These are phyloP conservation scores for Globisporangium alternatum DNA, from an alignment of 352 stramenopile genomes.

Conservation along the genomic window DNA sequence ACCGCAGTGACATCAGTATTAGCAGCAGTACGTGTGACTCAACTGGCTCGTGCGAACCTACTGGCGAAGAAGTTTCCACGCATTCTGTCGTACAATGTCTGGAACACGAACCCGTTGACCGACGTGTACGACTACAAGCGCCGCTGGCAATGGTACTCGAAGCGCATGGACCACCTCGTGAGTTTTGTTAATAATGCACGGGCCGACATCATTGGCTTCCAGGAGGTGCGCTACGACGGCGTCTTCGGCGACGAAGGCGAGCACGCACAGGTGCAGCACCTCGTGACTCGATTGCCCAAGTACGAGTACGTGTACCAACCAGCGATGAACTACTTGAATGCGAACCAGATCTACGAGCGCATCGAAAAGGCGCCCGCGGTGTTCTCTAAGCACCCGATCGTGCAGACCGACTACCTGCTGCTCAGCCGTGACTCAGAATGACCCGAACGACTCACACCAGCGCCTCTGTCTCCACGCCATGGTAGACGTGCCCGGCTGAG, in stretches of 20 bases:
- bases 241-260: conserved; percentile 58
- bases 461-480: conserved; percentile 79
- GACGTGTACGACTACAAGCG: conserved; percentile 54
- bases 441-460: conserved; percentile 84
- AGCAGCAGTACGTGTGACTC: background rate
- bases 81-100: conserved; percentile 88
- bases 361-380: conserved; percentile 85
- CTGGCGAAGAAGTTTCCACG: conserved; percentile 24
- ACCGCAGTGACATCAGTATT: background rate
- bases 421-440: conserved; percentile 74
- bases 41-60: background rate
- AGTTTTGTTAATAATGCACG: conserved; percentile 42
- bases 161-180: conserved; percentile 73
- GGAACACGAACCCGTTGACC: conserved; percentile 84
- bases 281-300: conserved; percentile 48
- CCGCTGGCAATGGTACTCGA: conserved; percentile 73
- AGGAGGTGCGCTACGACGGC: conserved; percentile 85
- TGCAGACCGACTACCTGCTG: conserved; percentile 78
- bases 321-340: conserved; percentile 83
- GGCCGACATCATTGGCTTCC: conserved; percentile 80
- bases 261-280: conserved; percentile 78
- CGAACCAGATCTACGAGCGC: conserved; percentile 50
- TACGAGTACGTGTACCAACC: conserved; percentile 88
- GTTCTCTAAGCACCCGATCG: conserved; percentile 77
- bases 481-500: conserved; percentile 61